A percentile compares a stretch with the other conserved stretches of the same genome.
Conservation (phyloP, 2,329 filamentous ascomycete species). For the Myriosclerotinia curreyana region DNA sequence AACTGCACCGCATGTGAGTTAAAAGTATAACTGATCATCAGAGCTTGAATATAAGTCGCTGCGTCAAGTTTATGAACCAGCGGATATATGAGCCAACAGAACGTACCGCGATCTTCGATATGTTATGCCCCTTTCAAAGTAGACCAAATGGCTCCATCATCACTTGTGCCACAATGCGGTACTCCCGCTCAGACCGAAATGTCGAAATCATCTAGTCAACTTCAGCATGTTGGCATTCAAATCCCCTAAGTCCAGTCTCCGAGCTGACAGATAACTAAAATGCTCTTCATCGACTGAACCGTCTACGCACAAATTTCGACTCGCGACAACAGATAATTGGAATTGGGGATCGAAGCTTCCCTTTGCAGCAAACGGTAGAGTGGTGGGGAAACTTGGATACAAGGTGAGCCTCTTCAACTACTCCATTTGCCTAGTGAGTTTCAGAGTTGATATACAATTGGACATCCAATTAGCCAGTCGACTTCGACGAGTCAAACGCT, state of each 20-base stretch:
- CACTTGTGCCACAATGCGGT: background rate
- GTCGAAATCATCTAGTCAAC: background rate
- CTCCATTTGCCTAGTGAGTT: background rate
- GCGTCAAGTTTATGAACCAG: background rate
- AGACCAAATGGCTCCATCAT: background rate
- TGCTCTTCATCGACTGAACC: background rate
- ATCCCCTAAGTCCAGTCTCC: background rate
- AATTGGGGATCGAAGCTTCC: background rate
- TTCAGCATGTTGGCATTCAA: background rate
- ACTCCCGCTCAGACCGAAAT: background rate
- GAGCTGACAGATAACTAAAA: background rate
- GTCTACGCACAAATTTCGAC: slow-evolving; percentile 3
- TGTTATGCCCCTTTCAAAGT: background rate
- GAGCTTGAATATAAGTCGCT: background rate
- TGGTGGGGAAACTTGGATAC: background rate
- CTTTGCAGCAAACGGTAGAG: background rate
- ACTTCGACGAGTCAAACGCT: background rate
- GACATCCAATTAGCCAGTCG: background rate
- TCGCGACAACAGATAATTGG: background rate
- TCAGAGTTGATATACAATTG: background rate
- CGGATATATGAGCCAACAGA: too few species aligned
- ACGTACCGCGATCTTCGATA: background rate
- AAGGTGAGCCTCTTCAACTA: background rate
- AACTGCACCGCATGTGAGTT: background rate
- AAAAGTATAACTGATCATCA: background rate